These are phyloP conservation scores for Rhodotorula kratochvilovae DNA, from an alignment of 768 basidiomycete genomes.

Conservation along the genomic window DNA sequence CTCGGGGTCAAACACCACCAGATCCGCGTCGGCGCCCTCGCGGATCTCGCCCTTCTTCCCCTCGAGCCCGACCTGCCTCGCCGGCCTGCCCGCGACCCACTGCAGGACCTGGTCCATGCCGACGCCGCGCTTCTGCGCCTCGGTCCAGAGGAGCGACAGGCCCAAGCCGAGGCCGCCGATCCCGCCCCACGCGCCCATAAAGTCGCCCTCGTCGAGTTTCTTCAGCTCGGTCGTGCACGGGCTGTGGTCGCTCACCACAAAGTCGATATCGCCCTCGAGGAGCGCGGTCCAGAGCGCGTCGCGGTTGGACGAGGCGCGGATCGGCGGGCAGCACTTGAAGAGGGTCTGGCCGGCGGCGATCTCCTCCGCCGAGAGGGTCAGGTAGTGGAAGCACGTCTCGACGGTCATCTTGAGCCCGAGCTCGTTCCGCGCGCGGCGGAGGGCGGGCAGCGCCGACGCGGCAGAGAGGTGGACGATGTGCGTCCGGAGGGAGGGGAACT, in stretches of 20 bases:
- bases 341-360: conserved; percentile 74
- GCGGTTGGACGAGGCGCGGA: conserved; percentile 68
- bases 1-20: conserved; percentile 74
- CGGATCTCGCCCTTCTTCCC: conserved; percentile 66
- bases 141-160: conserved; percentile 82
- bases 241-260: conserved; percentile 92
- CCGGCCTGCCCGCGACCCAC: conserved; percentile 73
- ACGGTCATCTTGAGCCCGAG: conserved; percentile 69
- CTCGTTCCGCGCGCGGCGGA: conserved; percentile 62
- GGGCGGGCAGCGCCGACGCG: conserved; percentile 68
- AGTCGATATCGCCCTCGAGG: conserved; percentile 77
- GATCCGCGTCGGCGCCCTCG: conserved; percentile 76
- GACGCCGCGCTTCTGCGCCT: conserved; percentile 61
- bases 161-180: conserved; percentile 88
- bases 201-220: conserved; percentile 63
- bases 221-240: conserved; percentile 63
- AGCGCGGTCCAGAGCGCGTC: conserved; percentile 76
- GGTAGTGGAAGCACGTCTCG: conserved; percentile 98
- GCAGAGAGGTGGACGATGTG: conserved; percentile 97
- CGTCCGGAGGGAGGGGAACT: conserved; percentile 65
- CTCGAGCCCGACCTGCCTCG: conserved; percentile 70
- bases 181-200: conserved; percentile 92
- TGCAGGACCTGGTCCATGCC: conserved; percentile 60
- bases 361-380: conserved; percentile 66
- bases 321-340: conserved; percentile 94